Evolutionary conservation across 129 eudicot species (phyloP).

Genomic region (Helianthus tuberosus): DNA sequence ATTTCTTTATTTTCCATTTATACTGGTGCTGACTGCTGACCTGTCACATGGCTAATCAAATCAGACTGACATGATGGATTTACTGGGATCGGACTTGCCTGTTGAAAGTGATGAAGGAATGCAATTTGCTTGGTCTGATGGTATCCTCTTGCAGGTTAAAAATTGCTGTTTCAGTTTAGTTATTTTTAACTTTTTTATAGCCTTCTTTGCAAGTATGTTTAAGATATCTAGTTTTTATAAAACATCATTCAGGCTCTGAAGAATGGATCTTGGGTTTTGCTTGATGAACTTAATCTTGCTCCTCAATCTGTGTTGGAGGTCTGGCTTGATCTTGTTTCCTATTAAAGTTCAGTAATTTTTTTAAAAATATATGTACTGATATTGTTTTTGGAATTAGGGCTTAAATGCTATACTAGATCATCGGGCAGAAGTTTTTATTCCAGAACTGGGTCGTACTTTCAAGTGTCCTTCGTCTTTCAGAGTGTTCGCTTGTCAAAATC

Average conservation of each 20-base stretch:
- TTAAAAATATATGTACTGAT: slow-evolving; percentile 15
- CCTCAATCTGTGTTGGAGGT: slow-evolving; percentile 99
- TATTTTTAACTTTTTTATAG: neutral
- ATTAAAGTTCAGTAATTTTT: neutral
- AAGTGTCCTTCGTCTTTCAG: slow-evolving; percentile 92
- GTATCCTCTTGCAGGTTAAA: slow-evolving; percentile 85
- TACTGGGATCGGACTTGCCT: slow-evolving; percentile 96
- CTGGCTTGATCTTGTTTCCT: slow-evolving; percentile 9
- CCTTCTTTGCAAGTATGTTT: slow-evolving; percentile 23
- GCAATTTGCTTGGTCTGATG: slow-evolving; percentile 99
- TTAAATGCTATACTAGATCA: slow-evolving; percentile 94
- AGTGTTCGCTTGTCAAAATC: slow-evolving; percentile 97
- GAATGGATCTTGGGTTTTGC: slow-evolving; percentile 92
- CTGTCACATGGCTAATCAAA: slow-evolving; percentile 14
- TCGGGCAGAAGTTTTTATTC: slow-evolving; percentile 96
- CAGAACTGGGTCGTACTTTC: slow-evolving; percentile 83
- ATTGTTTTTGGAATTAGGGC: slow-evolving; percentile 50
- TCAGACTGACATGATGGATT: slow-evolving; percentile 96
- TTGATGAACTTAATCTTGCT: slow-evolving; percentile 98
- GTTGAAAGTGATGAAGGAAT: slow-evolving; percentile 92
- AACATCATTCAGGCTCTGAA: slow-evolving; percentile 66
- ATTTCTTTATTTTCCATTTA: neutral
- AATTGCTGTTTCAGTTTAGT: slow-evolving; percentile 4
- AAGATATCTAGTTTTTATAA: neutral
- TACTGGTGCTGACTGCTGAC: slow-evolving; percentile 3